phyloP scores from a whole-genome alignment of 2,329 filamentous ascomycete genomes.

The Fusarium sp. region DNA sequence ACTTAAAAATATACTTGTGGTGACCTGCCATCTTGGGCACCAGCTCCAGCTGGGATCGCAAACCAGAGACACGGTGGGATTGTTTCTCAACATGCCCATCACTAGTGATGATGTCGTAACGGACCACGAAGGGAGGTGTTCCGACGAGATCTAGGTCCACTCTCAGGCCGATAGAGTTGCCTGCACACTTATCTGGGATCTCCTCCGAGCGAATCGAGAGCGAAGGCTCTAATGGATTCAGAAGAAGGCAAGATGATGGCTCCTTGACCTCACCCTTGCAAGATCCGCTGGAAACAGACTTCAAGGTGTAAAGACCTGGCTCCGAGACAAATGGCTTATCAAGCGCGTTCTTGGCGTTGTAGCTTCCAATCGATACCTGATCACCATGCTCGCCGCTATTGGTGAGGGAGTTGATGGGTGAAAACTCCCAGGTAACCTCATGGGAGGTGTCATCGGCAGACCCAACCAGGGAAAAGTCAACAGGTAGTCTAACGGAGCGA shows the following conservation, averaged over 20 bases:
- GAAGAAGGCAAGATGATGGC: constrained; percentile 90
- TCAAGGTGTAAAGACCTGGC: constrained; percentile 88
- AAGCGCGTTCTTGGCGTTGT: constrained; percentile 71
- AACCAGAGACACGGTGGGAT: constrained; percentile 71
- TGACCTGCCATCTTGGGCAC: constrained; percentile 84
- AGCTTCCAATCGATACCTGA: constrained; percentile 68
- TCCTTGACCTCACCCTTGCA: constrained; percentile 92
- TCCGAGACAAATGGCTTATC: constrained; percentile 78
- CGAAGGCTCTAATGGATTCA: constrained; percentile 91
- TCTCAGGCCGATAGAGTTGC: constrained; percentile 89
- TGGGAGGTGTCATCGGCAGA: constrained; percentile 73
- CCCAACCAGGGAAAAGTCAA: constrained; percentile 76
- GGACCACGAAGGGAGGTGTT: constrained; percentile 89
- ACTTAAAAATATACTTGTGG: constrained; percentile 87
- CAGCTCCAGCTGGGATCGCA: constrained; percentile 87
- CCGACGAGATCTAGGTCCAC: constrained; percentile 92
- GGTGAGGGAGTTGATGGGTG: constrained; percentile 76
- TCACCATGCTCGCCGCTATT: constrained; percentile 78
- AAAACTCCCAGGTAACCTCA: constrained; percentile 85
- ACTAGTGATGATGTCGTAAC: constrained; percentile 76
- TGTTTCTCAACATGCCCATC: constrained; percentile 69
- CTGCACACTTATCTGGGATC: constrained; percentile 94
- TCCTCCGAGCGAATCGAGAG: constrained; percentile 80
- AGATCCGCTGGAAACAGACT: constrained; percentile 81
- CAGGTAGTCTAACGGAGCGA: constrained; percentile 74